Evolutionary conservation across 306 rosid genomes (phyloP), one percentile per base, ranked within the genome.

Genomic region (Lathyrus sativus): DNA sequence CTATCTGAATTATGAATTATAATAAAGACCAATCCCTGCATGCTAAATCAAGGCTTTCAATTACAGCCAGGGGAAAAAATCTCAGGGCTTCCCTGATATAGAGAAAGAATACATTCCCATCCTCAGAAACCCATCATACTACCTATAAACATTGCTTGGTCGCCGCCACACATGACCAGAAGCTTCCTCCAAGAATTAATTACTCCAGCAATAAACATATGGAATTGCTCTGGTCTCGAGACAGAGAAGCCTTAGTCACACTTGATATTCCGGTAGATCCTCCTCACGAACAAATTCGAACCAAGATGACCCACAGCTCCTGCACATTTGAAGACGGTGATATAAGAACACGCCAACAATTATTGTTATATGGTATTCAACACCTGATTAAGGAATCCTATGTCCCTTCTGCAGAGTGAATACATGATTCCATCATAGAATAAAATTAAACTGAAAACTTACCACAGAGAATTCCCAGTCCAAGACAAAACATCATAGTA

Each of bases 281-380:
- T 92, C 86, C 98, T 88, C 83, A 92, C 98, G 64, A 92, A 92
- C 84, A 92, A 86, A 76, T 90, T 88, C 1, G 98, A 95, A 60
- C 99, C 99, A 76, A 95, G 86, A 74, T 95, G 81, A 69, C 99
- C 99, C 70, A 95, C 96, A 71, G 99, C 99, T 39, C 99, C 99
- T 95, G 74, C 84, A 81, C 15, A 68, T 74, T 67, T 44, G 72
- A 75, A 59, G 9, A 19, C 17, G 48, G 29, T 11, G 55, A 26
- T 26, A 53, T 63, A 66, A 43, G 26, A 24, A 49, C 44, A 53
- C 7, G 46, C 4, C 8, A 65, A 9, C 60, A 58, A 60, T 11
- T 15, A 15, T 31, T 35, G 39, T 35, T 18, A 4, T 2, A 46
- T 13, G 42, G 45, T 35, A 61, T 37, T 31, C 46, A 6, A 28